Percentiles rank a stretch among this genome's conserved stretches.
Conservation (phyloP, 1,284 basidiomycete genomes). For the Acaromyces ingoldii region DNA sequence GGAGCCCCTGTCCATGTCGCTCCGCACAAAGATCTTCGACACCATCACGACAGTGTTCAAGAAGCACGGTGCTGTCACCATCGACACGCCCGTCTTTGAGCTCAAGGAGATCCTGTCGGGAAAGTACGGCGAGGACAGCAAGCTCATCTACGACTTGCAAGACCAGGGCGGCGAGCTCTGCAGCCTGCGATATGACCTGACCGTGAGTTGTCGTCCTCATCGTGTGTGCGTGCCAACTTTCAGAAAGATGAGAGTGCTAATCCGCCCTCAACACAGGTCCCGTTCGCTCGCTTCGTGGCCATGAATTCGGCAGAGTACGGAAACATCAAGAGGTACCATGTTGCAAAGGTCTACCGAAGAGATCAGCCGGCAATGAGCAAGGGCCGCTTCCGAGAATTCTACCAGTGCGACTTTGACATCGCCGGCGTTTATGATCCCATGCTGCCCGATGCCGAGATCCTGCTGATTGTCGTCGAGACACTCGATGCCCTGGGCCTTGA, state of each 20-base stretch:
- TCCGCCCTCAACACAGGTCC: slow-evolving; percentile 57
- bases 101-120: slow-evolving; percentile 90
- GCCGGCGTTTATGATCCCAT: slow-evolving; percentile 82
- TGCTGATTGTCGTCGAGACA: slow-evolving; percentile 77
- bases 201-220: slow-evolving; percentile 55
- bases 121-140: slow-evolving; percentile 80
- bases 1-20: slow-evolving; percentile 86
- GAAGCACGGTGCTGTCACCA: slow-evolving; percentile 80
- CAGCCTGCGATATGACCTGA: slow-evolving; percentile 90
- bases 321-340: slow-evolving; percentile 83
- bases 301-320: slow-evolving; percentile 75
- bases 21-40: slow-evolving; percentile 82
- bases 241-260: background rate
- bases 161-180: slow-evolving; percentile 99
- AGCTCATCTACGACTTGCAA: slow-evolving; percentile 95
- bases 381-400: slow-evolving; percentile 96
- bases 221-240: background rate
- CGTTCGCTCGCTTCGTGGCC: slow-evolving; percentile 88
- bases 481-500: slow-evolving; percentile 73
- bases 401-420: slow-evolving; percentile 97
- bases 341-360: slow-evolving; percentile 93
- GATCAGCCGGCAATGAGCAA: slow-evolving; percentile 98
- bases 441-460: slow-evolving; percentile 91
- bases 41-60: slow-evolving; percentile 85
- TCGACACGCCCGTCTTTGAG: slow-evolving; percentile 97